These are phyloP conservation scores for Leccinellum luteum DNA, from an alignment of 768 basidiomycete species.

Conservation along the genomic window DNA sequence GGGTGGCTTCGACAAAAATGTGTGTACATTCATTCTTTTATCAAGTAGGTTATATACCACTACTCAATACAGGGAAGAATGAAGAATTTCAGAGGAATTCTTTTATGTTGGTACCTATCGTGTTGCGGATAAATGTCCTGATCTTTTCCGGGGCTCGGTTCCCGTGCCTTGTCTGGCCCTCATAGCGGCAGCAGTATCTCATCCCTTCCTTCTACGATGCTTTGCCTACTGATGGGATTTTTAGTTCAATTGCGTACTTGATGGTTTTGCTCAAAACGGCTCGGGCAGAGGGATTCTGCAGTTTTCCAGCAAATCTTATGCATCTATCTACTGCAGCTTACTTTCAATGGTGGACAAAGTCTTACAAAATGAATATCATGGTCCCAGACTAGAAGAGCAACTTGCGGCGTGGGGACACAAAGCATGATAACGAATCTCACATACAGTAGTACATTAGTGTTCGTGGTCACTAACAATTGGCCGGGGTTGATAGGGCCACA, in stretches of 20 bases:
- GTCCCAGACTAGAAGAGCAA: not conserved
- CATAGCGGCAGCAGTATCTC: too few species aligned
- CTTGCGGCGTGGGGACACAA: not conserved
- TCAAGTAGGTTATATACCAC: too few species aligned
- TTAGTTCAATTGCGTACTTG: not conserved
- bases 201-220: too few species aligned
- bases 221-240: too few species aligned
- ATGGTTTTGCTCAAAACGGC: not conserved
- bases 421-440: not conserved
- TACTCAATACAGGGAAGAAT: too few species aligned
- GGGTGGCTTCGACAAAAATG: not conserved
- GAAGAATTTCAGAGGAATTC: too few species aligned
- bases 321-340: not conserved
- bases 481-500: not conserved
- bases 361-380: not conserved
- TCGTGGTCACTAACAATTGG: not conserved
- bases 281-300: not conserved
- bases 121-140: too few species aligned
- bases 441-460: too few species aligned
- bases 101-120: too few species aligned
- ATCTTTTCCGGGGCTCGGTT: too few species aligned
- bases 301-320: not conserved
- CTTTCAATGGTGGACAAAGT: not conserved
- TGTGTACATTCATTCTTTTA: too few species aligned
- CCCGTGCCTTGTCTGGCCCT: too few species aligned